Evolutionary conservation across 202 grass and related monocot species (phyloP).

Genomic region (Panicum virgatum): DNA sequence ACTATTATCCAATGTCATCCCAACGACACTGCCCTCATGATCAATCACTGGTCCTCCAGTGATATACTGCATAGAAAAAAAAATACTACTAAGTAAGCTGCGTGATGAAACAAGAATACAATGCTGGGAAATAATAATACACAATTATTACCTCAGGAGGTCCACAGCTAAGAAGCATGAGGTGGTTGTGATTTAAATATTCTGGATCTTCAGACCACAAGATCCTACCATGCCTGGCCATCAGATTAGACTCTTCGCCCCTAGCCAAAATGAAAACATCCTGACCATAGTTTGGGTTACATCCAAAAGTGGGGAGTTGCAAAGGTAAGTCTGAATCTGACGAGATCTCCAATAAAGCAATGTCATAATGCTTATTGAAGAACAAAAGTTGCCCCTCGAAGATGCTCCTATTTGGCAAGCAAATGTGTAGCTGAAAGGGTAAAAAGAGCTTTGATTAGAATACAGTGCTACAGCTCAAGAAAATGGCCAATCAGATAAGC

Average conservation of each 20-base stretch:
- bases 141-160: neutral
- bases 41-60: slow-evolving; percentile 1
- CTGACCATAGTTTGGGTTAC: slow-evolving; percentile 3
- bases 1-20: neutral
- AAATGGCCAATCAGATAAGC: neutral
- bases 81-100: neutral
- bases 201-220: neutral
- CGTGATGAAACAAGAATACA: neutral
- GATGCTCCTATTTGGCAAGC: neutral
- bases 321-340: neutral
- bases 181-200: neutral
- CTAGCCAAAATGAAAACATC: slow-evolving; percentile 29
- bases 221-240: slow-evolving; percentile 14
- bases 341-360: slow-evolving; percentile 14
- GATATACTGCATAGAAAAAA: neutral
- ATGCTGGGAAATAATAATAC: neutral
- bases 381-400: slow-evolving; percentile 2
- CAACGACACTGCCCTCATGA: neutral
- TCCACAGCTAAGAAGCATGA: neutral
- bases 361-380: slow-evolving; percentile 2
- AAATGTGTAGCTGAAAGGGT: slow-evolving; percentile 1
- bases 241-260: neutral
- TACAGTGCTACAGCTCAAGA: neutral
- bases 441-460: neutral
- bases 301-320: neutral